A percentile compares a stretch with the other conserved stretches of the same genome.
phyloP scores from a whole-genome alignment of 306 rosid species.

The Parietaria judaica region DNA sequence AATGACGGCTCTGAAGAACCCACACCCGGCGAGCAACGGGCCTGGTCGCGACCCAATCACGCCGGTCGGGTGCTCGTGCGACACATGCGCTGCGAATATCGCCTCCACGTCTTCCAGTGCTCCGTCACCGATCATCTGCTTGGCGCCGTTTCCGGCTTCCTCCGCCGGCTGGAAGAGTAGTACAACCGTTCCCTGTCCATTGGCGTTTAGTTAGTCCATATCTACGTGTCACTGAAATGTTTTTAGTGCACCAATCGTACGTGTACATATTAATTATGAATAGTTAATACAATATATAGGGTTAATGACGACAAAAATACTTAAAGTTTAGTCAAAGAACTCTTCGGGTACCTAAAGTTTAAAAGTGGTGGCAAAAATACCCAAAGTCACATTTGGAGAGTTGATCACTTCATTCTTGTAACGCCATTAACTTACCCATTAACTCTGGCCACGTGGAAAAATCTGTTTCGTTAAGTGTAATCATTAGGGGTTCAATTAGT shows the following conservation, averaged over 20 bases:
- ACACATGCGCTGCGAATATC: constrained; percentile 85
- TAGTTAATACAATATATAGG: too few species aligned
- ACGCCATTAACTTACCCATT: too few species aligned
- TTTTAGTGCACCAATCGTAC: not conserved
- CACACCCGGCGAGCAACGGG: constrained; percentile 88
- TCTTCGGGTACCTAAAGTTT: too few species aligned
- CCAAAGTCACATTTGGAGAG: too few species aligned
- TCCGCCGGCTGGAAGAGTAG: constrained; percentile 95
- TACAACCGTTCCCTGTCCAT: constrained; percentile 68
- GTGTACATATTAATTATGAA: too few species aligned
- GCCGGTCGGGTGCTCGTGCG: constrained; percentile 74
- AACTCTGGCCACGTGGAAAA: too few species aligned
- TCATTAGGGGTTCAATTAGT: too few species aligned
- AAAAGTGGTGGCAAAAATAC: too few species aligned
- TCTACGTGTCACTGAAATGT: not conserved
- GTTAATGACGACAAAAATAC: too few species aligned
- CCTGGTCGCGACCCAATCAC: constrained; percentile 83
- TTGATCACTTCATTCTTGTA: too few species aligned
- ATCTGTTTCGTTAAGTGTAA: too few species aligned
- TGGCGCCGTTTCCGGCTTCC: constrained; percentile 97
- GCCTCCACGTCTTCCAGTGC: constrained; percentile 83
- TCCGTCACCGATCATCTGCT: constrained; percentile 81
- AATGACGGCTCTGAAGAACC: constrained; percentile 76
- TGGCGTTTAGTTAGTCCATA: not conserved
- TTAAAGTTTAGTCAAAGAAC: too few species aligned